These are phyloP conservation scores for Trichoderma sp. DNA, from an alignment of 2,329 filamentous ascomycete genomes.

Conservation along the genomic window DNA sequence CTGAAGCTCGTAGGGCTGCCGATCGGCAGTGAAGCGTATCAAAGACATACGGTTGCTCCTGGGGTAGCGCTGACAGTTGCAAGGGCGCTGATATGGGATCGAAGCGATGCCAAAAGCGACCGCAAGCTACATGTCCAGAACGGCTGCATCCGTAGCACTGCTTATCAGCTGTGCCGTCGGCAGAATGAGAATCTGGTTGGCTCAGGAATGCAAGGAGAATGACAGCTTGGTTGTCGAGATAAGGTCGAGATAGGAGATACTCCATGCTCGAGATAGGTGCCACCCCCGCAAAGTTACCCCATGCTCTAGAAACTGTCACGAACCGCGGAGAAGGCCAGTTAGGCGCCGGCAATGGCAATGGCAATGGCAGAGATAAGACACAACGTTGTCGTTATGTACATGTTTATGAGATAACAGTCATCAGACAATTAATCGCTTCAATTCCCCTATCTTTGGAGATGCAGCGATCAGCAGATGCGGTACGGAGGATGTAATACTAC, in stretches of 20 bases:
- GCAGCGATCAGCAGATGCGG: neutral
- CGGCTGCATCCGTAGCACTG: neutral
- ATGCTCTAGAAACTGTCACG: neutral
- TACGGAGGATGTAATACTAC: neutral
- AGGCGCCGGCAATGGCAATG: neutral
- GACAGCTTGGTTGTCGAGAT: neutral
- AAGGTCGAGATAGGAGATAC: neutral
- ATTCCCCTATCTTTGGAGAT: neutral
- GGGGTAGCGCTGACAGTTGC: neutral
- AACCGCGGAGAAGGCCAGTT: neutral
- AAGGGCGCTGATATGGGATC: constrained; percentile 1
- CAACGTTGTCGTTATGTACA: neutral
- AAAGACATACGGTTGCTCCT: neutral
- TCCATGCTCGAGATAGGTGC: neutral
- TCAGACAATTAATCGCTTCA: neutral
- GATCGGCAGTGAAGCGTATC: neutral
- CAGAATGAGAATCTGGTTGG: neutral
- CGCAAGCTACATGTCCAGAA: neutral
- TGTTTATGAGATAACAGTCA: constrained; percentile 12
- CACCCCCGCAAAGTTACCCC: neutral
- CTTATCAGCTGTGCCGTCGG: neutral
- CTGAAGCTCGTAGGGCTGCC: neutral
- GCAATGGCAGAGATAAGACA: neutral
- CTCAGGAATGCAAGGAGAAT: neutral
- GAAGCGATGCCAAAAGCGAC: neutral